These are phyloP conservation scores for Macrolepiota albuminosa DNA, from an alignment of 768 basidiomycete genomes.

Conservation along the genomic window DNA sequence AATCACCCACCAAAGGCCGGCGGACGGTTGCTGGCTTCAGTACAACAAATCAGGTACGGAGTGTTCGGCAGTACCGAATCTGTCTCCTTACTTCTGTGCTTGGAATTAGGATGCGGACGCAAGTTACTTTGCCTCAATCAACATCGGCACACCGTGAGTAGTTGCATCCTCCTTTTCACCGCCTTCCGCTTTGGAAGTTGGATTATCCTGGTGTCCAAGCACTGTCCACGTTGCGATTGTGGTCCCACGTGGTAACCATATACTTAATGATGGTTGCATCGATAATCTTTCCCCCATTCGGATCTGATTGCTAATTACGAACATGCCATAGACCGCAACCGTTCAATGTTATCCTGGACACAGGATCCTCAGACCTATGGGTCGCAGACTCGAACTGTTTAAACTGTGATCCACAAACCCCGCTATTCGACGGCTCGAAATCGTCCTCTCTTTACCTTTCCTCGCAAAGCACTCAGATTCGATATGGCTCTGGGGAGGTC, in stretches of 20 bases:
- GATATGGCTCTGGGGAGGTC: slow-evolving; percentile 71
- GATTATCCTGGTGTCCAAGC: not conserved
- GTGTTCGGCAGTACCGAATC: not conserved
- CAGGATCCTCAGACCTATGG: slow-evolving; percentile 91
- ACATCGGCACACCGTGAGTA: slow-evolving; percentile 62
- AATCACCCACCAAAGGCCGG: slow-evolving; percentile 19
- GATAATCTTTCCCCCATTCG: not conserved
- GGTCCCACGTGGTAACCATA: not conserved
- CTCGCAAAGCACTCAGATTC: slow-evolving; percentile 26
- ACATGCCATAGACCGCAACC: slow-evolving; percentile 46
- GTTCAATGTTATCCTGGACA: slow-evolving; percentile 84
- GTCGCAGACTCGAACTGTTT: slow-evolving; percentile 52
- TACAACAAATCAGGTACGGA: slow-evolving; percentile 51
- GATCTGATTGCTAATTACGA: not conserved
- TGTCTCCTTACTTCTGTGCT: not conserved
- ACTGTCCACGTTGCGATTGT: not conserved
- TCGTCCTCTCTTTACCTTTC: slow-evolving; percentile 35
- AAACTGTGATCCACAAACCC: slow-evolving; percentile 34
- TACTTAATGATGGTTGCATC: not conserved
- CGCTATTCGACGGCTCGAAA: slow-evolving; percentile 37
- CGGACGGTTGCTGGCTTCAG: slow-evolving; percentile 33
- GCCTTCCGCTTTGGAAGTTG: not conserved
- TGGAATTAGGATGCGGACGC: slow-evolving; percentile 42
- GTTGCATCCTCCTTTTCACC: not conserved
- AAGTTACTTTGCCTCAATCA: slow-evolving; percentile 52